Evolutionary conservation across 106 monocot genomes (phyloP).

Genomic region (Dioscorea alata): DNA sequence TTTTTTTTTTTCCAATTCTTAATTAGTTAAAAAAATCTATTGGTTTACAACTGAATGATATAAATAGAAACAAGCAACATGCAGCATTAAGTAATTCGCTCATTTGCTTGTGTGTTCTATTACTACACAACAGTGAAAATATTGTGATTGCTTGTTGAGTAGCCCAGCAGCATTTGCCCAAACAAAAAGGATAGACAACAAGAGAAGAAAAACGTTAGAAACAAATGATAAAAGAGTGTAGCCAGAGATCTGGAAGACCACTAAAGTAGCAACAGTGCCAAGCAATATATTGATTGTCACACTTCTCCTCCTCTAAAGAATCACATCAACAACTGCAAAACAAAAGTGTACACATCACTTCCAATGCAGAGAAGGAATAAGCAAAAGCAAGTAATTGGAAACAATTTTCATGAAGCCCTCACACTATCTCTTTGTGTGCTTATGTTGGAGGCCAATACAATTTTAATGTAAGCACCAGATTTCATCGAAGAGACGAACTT

Average conservation of each 20-base stretch:
- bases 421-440: too few relatives aligned
- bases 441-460: too few relatives aligned
- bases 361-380: too few relatives aligned
- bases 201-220: constrained; percentile 58
- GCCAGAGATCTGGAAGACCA: constrained; percentile 44
- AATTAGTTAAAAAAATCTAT: background rate
- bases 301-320: constrained; percentile 72
- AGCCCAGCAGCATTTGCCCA: constrained; percentile 71
- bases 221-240: constrained; percentile 68
- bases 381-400: too few relatives aligned
- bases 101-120: too few relatives aligned
- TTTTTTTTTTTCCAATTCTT: too few relatives aligned
- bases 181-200: constrained; percentile 48
- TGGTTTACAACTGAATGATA: background rate
- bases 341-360: too few relatives aligned
- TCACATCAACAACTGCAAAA: constrained; percentile 70
- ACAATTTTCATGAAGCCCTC: too few relatives aligned
- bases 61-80: background rate
- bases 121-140: too few relatives aligned
- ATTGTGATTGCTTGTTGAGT: constrained; percentile 59
- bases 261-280: constrained; percentile 46
- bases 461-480: background rate
- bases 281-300: constrained; percentile 31
- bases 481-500: constrained; percentile 42
- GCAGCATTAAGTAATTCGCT: too few relatives aligned